Base-by-base conservation (phyloP, 73 alveolate species). In the Paramecium biaurelia region DNA sequence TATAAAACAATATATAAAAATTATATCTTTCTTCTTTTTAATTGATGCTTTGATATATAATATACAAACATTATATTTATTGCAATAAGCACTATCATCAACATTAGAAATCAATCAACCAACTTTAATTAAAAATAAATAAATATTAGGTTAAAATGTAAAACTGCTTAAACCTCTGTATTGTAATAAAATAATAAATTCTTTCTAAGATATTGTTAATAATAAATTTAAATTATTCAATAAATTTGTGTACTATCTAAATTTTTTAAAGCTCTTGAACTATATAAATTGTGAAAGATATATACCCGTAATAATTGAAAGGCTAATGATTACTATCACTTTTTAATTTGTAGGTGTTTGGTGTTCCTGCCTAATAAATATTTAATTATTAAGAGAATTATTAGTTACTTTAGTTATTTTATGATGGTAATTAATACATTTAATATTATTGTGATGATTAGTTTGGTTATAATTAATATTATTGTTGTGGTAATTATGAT, bases 361-460 rank as follows among this genome's bases (percentile, higher is more conserved):
- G 43, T 63, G 84, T 11, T 63, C 84, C 84, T 63, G 84, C 84
- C 12, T 63, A 63, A 63, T 63, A 63, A 63, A 26, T 15, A 30
- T 63, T 30, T 11, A 9, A 26, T 63, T 63, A 63, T 63, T 26
- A 32, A 24, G 41, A 21, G 20, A 23, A 57, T 14, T 57, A 26
- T 23, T 58, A 20, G n/a, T 47, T 53, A 18, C 2, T 2, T 53
- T n/a, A 18, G 18, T n/a, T 53, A 18, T 53, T 53, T 53, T 15
- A 0, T 53, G 0, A 15, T 18, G 68, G 68, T 53, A 53, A 20
- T 18, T 53, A 53, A 53, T 53, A 53, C 2, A 6, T 15, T 20
- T 53, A 53, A 53, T 53, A 53, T 53, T 53, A 6, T 18, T 53
- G 32, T n/a, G 68, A 18, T 53, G 5, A 53, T n/a, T 53, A 7